Base-by-base conservation (phyloP, 257 asterid genomes). In the Lavandula angustifolia region DNA sequence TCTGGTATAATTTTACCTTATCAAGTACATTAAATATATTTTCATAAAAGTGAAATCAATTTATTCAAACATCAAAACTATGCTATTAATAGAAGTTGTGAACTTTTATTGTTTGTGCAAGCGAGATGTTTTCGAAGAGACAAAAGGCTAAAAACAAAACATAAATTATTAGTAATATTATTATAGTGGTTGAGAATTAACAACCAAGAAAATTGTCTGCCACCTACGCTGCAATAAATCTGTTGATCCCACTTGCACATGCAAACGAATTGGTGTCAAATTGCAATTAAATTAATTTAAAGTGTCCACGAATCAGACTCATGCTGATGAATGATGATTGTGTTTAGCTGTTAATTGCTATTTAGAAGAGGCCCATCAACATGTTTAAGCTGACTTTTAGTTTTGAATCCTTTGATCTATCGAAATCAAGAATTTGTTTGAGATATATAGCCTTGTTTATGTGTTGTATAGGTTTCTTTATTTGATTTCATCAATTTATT, bases 181-280 rank as follows among this genome's bases (percentile, higher is more conserved):
- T 60, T 60, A 3, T 22, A 46, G 27, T 48, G 31, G 51, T 8
- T 46, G 40, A 51, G 33, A 17, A 32, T 0, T 14, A 47, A 47
- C 53, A 37, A 73, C 54, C 70, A 67, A 60, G 59, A 56, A 62
- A 52, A 38, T 66, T 51, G 63, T 67, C 64, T 13, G 18, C 22
- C 35, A 44, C 17, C 61, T 48, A 35, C 54, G 37, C 29, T 4
- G 9, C 41, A 63, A 46, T 55, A 48, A 57, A 50, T 31, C 4
- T 3, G 50, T 34, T 38, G 10, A 68, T 13, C 42, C 37, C 66
- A 61, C 56, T 69, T 54, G 61, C 60, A 46, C n/a, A 63, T 9
- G 5, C 6, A 35, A 10, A 53, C 64, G 67, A 31, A 38, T 57
- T 6, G 33, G 33, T 32, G 7, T 16, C 62, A 35, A 9, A 9